Conservation (phyloP, 2,329 filamentous ascomycete genomes). For the Tolypocladium paradoxum region DNA sequence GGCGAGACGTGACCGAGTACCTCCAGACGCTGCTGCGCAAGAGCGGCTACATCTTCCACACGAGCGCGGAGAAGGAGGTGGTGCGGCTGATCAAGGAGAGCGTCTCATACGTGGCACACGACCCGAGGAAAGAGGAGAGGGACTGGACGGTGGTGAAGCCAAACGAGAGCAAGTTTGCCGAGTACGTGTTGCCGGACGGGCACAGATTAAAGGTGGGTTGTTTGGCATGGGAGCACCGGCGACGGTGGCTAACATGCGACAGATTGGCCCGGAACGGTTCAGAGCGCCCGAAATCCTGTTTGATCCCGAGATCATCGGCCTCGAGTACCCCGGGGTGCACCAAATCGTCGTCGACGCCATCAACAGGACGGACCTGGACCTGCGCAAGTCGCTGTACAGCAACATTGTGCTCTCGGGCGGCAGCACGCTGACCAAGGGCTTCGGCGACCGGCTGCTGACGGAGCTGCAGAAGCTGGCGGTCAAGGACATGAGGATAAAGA, state of each 20-base stretch:
- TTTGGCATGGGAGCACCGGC: too few species aligned
- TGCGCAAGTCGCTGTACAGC: constrained; percentile 85
- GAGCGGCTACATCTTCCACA: constrained; percentile 90
- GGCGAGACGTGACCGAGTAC: constrained; percentile 91
- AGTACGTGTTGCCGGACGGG: constrained; percentile 86
- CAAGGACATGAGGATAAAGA: constrained; percentile 99
- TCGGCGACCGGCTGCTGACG: constrained; percentile 81
- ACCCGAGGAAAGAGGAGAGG: constrained; percentile 91
- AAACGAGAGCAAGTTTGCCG: constrained; percentile 66
- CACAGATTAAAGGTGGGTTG: constrained; percentile 71
- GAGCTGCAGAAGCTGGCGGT: constrained; percentile 91
- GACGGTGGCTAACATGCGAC: neutral
- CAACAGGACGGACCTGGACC: constrained; percentile 86
- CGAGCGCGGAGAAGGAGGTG: constrained; percentile 98
- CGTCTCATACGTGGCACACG: constrained; percentile 79
- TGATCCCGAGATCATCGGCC: constrained; percentile 90
- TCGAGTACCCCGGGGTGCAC: constrained; percentile 94
- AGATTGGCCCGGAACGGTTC: constrained; percentile 91
- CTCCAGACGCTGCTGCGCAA: constrained; percentile 85
- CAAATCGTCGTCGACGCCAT: constrained; percentile 97
- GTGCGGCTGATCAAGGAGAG: constrained; percentile 95
- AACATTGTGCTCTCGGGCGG: constrained; percentile 97
- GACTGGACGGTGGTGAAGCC: constrained; percentile 79
- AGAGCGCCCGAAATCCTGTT: constrained; percentile 95
- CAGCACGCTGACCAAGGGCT: constrained; percentile 92